phyloP scores from a whole-genome alignment of 2,329 filamentous ascomycete genomes.

The Fusarium sublunatum region DNA sequence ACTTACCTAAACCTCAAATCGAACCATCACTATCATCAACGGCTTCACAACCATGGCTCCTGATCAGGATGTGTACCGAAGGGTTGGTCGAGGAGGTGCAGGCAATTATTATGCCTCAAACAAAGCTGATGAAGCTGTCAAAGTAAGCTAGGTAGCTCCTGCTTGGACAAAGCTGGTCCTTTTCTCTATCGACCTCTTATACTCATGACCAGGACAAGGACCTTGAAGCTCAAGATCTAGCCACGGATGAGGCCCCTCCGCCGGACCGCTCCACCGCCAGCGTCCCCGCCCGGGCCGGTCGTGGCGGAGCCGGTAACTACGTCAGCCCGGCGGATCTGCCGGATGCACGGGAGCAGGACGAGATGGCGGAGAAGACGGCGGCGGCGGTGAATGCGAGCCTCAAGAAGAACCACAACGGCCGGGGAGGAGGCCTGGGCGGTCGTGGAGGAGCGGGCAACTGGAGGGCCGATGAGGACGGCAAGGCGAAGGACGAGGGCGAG shows the following conservation, averaged over 20 bases:
- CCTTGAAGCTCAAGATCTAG: conserved; percentile 53
- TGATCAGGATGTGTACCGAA: conserved; percentile 59
- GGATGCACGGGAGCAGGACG: conserved; percentile 49
- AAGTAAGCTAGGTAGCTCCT: conserved; percentile 34
- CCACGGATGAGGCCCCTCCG: conserved; percentile 40
- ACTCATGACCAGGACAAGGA: conserved; percentile 51
- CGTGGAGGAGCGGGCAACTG: conserved; percentile 71
- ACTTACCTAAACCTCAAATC: neutral
- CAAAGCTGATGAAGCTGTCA: conserved; percentile 60
- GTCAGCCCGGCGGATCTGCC: conserved; percentile 53
- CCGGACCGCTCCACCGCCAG: conserved; percentile 42
- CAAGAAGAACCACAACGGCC: conserved; percentile 39
- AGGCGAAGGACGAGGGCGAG: conserved; percentile 37
- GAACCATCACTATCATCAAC: conserved; percentile 1
- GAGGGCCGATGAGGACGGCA: conserved; percentile 46
- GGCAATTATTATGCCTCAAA: conserved; percentile 70
- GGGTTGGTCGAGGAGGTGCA: conserved; percentile 70
- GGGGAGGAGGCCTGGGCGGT: conserved; percentile 50
- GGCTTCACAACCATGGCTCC: conserved; percentile 34
- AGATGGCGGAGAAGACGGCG: conserved; percentile 50
- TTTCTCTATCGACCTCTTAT: neutral
- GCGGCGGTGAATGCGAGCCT: conserved; percentile 51
- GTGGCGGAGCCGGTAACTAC: conserved; percentile 73
- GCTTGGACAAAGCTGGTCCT: neutral
- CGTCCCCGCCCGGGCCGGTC: conserved; percentile 60